Evolutionary conservation across 768 basidiomycete genomes (phyloP), one percentile per base, ranked within the genome.

Genomic region (Trametes cinnabarina): DNA sequence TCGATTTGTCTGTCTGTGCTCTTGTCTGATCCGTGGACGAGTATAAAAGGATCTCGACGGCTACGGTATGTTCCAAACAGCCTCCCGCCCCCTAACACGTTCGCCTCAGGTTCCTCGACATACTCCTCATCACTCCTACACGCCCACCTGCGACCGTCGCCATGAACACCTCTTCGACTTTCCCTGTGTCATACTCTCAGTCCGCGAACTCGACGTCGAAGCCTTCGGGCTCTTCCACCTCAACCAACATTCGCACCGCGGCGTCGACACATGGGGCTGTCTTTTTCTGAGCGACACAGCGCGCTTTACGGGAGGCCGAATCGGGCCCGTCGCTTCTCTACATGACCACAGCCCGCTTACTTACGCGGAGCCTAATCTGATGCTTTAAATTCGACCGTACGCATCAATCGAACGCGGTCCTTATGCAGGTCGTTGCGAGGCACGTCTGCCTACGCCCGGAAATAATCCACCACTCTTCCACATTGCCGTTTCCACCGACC

Each of bases 251-350:
- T 4, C 54, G 55, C 19, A 52, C 54, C 5, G 55, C 54, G 10
- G 60, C 60, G 11, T 28, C 49, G 20, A 52, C 54, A 5, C 44
- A 56, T 32, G 60, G 60, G 4, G 54, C 60, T 17, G 60, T 61
- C 28, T 61, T 61, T 50, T 61, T 61, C 53, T 61, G 28, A 61
- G 23, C 35, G 11, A 26, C 20, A 25, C 32, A 28, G n/a, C 42
- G 30, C 23, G 4, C 25, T 14, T 9, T 32, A 6, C 12, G 6
- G 30, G 30, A 32, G 30, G 30, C 12, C 30, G 30, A 7, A 6
- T 32, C 12, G 7, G 30, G 30, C 12, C 30, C 30, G 12, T 42
- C 3, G 41, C 20, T 42, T 20, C 41, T 42, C 30, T 32, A 6
- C 12, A 32, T 32, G 30, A 32, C 30, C 30, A 32, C 30, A 12